A percentile compares a stretch with the other conserved stretches of the same genome.
Conservation (phyloP, 73 alveolate genomes). For the Paramecium bursaria region DNA sequence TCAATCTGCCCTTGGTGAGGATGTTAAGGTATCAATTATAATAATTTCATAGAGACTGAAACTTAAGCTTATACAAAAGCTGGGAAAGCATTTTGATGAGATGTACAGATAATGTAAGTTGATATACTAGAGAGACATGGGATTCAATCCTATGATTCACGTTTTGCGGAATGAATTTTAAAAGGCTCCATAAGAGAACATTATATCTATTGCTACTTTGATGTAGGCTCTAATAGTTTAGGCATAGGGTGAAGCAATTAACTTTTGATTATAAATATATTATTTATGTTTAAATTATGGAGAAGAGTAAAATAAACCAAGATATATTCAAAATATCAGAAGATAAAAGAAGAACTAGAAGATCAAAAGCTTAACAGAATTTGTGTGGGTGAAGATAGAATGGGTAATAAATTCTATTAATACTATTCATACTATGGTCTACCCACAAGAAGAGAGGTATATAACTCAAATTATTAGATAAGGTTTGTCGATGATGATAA, state of each 20-base stretch:
- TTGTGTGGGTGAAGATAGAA: conserved; percentile 56
- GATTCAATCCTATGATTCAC: too few relatives aligned
- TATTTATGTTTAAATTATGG: too few relatives aligned
- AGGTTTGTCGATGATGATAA: conserved; percentile 51
- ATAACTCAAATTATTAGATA: background rate
- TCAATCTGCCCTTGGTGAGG: background rate
- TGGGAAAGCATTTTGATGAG: conserved; percentile 53
- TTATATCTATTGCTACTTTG: too few relatives aligned
- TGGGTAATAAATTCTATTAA: conserved; percentile 59
- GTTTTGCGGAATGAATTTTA: too few relatives aligned
- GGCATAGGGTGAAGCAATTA: too few relatives aligned
- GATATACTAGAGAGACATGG: too few relatives aligned
- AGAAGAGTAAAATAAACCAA: conserved; percentile 28
- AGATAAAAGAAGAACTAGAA: conserved; percentile 45
- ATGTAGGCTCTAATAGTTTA: too few relatives aligned
- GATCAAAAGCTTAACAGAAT: conserved; percentile 55
- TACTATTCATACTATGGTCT: conserved; percentile 61
- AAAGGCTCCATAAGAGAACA: too few relatives aligned
- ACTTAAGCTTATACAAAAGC: background rate
- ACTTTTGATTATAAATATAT: too few relatives aligned
- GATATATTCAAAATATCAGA: conserved; percentile 11
- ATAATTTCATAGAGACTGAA: background rate
- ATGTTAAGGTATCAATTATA: background rate
- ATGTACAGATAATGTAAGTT: background rate
- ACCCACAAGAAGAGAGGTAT: conserved; percentile 62